Percentiles rank a stretch among this genome's conserved stretches.
Conservation (phyloP, 495 filamentous ascomycete species). For the Pyrenula aspistea region DNA sequence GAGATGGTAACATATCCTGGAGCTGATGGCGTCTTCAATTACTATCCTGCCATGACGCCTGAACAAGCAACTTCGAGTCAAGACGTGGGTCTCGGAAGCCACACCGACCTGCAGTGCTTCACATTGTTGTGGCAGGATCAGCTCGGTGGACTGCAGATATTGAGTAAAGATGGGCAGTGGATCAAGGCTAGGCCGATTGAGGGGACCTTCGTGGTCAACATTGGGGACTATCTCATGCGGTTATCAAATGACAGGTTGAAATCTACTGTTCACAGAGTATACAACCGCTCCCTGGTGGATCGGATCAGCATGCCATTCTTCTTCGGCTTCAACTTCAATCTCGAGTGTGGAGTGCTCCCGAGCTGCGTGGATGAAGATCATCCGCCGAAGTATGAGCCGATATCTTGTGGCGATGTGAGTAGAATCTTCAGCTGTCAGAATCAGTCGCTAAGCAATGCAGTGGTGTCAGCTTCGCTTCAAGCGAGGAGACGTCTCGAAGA, state of each 20-base stretch:
- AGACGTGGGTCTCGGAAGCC: conserved; percentile 40
- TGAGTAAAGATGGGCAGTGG: conserved; percentile 39
- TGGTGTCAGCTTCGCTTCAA: conserved; percentile 13
- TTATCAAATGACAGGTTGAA: conserved; percentile 49
- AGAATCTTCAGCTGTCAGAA: background rate
- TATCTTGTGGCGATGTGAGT: conserved; percentile 38
- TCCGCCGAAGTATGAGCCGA: conserved; percentile 43
- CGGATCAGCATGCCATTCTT: conserved; percentile 52
- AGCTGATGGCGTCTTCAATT: conserved; percentile 36
- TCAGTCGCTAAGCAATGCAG: conserved; percentile 7
- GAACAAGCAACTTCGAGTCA: conserved; percentile 9
- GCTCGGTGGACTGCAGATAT: conserved; percentile 39
- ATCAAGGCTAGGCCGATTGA: conserved; percentile 40
- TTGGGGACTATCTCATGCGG: conserved; percentile 52
- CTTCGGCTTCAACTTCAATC: conserved; percentile 36
- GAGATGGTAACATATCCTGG: conserved; percentile 35
- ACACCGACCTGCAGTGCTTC: conserved; percentile 47
- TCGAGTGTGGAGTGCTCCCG: conserved; percentile 34
- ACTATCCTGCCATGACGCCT: conserved; percentile 26
- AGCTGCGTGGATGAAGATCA: conserved; percentile 39
- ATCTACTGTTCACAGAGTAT: conserved; percentile 47
- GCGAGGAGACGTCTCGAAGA: background rate
- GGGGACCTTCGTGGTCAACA: conserved; percentile 52
- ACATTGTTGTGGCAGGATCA: conserved; percentile 46
- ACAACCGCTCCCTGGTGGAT: conserved; percentile 29